phyloP scores from a whole-genome alignment of 768 basidiomycete species.

The Pleurotus tuber-regium region DNA sequence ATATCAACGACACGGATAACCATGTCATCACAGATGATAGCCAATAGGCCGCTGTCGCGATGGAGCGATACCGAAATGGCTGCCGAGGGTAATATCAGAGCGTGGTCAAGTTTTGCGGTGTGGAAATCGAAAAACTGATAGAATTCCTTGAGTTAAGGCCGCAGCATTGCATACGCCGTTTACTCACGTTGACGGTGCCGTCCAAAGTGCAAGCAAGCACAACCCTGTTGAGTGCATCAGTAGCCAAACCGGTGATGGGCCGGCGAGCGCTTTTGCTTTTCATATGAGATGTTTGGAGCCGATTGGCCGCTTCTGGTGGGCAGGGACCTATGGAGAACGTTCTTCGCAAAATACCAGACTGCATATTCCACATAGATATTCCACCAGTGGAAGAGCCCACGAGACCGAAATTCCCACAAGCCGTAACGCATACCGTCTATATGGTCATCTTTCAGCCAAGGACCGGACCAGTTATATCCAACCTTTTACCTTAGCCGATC shows the following conservation, averaged over 20 bases:
- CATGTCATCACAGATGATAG: constrained; percentile 83
- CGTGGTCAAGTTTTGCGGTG: constrained; percentile 69
- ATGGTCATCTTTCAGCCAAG: constrained; percentile 3
- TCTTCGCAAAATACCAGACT: constrained; percentile 85
- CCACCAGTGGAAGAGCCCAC: constrained; percentile 78
- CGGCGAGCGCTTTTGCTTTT: constrained; percentile 43
- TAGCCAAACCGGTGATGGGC: constrained; percentile 77
- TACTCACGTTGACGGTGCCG: constrained; percentile 82
- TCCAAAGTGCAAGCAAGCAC: constrained; percentile 86
- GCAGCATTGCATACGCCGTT: background rate
- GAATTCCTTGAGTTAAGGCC: constrained; percentile 5
- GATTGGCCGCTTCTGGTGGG: constrained; percentile 50
- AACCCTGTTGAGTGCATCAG: constrained; percentile 78
- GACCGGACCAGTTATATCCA: background rate
- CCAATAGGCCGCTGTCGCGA: constrained; percentile 81
- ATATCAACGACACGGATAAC: constrained; percentile 85
- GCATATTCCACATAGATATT: constrained; percentile 95
- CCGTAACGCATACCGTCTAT: constrained; percentile 83
- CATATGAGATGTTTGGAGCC: constrained; percentile 35
- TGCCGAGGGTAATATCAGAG: constrained; percentile 64
- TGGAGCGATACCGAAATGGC: constrained; percentile 74
- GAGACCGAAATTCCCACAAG: constrained; percentile 94
- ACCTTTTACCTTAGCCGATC: constrained; percentile 66
- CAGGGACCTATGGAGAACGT: constrained; percentile 66
- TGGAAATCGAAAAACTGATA: constrained; percentile 97